A percentile compares a stretch with the other conserved stretches of the same genome.
These are phyloP conservation scores for Cardiospermum halicacabum DNA, from an alignment of 345 rosid genomes.

Conservation along the genomic window DNA sequence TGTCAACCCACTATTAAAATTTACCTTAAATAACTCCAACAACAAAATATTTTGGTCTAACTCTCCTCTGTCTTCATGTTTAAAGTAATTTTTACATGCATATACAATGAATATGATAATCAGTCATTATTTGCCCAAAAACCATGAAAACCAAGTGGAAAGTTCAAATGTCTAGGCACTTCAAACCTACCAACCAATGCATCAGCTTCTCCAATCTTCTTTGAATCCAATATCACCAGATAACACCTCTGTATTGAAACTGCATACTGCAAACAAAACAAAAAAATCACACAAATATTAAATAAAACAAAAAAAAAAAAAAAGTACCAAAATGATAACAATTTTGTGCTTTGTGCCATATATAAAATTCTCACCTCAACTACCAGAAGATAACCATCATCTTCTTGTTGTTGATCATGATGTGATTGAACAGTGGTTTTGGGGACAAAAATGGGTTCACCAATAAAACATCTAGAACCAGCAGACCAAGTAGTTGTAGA, in stretches of 20 bases:
- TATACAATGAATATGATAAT: too few relatives aligned
- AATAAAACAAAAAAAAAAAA: not conserved
- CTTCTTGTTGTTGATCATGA: too few relatives aligned
- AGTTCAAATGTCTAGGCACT: slow-evolving; percentile 70
- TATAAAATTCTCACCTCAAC: slow-evolving; percentile 56
- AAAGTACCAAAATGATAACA: too few relatives aligned
- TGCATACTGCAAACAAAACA: slow-evolving; percentile 85
- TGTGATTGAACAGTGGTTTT: slow-evolving; percentile 34
- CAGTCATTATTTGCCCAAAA: slow-evolving; percentile 48
- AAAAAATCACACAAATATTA: not conserved
- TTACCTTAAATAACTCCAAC: not conserved
- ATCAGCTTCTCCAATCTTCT: slow-evolving; percentile 70
- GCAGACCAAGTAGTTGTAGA: slow-evolving; percentile 50
- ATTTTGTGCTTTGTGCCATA: too few relatives aligned
- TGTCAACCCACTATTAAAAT: not conserved
- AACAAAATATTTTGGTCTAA: not conserved
- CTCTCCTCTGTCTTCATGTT: not conserved
- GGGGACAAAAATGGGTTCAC: slow-evolving; percentile 80
- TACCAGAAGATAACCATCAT: slow-evolving; percentile 71
- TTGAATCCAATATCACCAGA: slow-evolving; percentile 65
- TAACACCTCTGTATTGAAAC: slow-evolving; percentile 76
- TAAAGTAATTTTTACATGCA: not conserved
- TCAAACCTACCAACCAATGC: slow-evolving; percentile 64
- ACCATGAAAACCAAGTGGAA: slow-evolving; percentile 92
- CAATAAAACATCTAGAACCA: slow-evolving; percentile 61